phyloP scores from a whole-genome alignment of 2,329 filamentous ascomycete genomes.

The Fusarium stilboides region DNA sequence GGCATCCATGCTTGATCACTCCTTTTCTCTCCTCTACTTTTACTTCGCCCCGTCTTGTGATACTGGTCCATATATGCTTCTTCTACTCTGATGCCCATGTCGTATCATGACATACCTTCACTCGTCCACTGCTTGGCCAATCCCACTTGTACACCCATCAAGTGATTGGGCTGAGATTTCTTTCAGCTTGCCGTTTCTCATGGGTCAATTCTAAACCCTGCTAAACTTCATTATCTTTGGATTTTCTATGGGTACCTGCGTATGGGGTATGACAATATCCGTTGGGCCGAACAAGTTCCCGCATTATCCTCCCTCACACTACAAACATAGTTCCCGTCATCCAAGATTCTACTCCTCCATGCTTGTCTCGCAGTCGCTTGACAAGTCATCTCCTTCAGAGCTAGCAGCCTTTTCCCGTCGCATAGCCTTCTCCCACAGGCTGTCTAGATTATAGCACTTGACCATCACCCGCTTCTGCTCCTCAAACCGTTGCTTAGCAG shows the following conservation, averaged over 20 bases:
- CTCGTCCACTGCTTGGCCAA: slow-evolving; percentile 4
- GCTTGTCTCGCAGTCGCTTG: slow-evolving; percentile 33
- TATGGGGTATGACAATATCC: slow-evolving; percentile 24
- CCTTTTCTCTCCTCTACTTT: not conserved
- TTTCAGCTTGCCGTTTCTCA: not conserved
- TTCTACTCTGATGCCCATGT: not conserved
- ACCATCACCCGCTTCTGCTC: slow-evolving; percentile 39
- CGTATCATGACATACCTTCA: slow-evolving; percentile 27
- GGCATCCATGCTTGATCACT: not conserved
- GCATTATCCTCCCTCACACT: not conserved
- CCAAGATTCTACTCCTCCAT: slow-evolving; percentile 21
- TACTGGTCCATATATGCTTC: slow-evolving; percentile 13
- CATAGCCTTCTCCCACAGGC: slow-evolving; percentile 36
- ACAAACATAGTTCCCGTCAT: not conserved
- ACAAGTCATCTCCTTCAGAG: slow-evolving; percentile 27
- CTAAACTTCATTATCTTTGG: not conserved
- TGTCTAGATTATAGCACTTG: slow-evolving; percentile 39
- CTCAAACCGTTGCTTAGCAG: slow-evolving; percentile 24
- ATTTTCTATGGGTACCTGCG: slow-evolving; percentile 26
- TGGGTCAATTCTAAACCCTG: not conserved
- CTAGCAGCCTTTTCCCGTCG: slow-evolving; percentile 5
- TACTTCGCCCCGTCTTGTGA: not conserved
- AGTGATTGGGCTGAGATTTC: not conserved
- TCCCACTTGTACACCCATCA: slow-evolving; percentile 10
- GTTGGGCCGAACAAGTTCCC: slow-evolving; percentile 4